Conservation (phyloP, 257 asterid genomes). For the Lycium ferocissimum region DNA sequence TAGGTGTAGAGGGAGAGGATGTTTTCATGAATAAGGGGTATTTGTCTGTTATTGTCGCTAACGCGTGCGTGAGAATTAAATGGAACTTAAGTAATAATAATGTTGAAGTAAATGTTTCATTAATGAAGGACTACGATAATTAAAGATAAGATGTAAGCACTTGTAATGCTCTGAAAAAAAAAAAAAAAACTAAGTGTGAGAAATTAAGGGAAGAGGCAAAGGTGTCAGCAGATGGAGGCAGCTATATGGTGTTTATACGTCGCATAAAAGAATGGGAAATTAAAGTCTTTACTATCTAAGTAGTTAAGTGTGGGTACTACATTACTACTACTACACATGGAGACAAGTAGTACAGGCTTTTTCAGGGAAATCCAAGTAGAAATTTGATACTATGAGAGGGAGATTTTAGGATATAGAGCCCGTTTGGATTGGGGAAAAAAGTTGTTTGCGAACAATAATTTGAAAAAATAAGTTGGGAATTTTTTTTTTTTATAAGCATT, state of each 20-base stretch:
- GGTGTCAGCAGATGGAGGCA: constrained; percentile 35
- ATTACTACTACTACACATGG: not conserved
- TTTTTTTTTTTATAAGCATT: no score
- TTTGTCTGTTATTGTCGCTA: constrained; percentile 42
- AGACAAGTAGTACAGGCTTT: constrained; percentile 31
- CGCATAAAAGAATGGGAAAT: no score
- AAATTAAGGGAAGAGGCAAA: constrained; percentile 1
- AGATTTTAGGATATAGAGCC: not conserved
- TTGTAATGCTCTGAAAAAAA: constrained; percentile 45
- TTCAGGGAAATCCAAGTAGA: constrained; percentile 22
- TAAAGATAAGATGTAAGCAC: constrained; percentile 23
- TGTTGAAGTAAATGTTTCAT: constrained; percentile 10
- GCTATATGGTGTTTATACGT: constrained; percentile 27
- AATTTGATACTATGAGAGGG: not conserved
- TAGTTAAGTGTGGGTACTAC: not conserved
- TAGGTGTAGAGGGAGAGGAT: not conserved
- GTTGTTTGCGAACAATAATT: no score
- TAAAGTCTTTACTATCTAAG: not conserved
- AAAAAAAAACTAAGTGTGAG: constrained; percentile 31
- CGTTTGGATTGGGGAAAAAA: no score
- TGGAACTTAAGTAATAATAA: constrained; percentile 33
- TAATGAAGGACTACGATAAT: constrained; percentile 37
- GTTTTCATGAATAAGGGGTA: not conserved
- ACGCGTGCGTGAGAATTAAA: constrained; percentile 56
- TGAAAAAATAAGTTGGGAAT: no score